These are phyloP conservation scores for Coprinopsis sp. DNA, from an alignment of 768 basidiomycete genomes.

Conservation along the genomic window DNA sequence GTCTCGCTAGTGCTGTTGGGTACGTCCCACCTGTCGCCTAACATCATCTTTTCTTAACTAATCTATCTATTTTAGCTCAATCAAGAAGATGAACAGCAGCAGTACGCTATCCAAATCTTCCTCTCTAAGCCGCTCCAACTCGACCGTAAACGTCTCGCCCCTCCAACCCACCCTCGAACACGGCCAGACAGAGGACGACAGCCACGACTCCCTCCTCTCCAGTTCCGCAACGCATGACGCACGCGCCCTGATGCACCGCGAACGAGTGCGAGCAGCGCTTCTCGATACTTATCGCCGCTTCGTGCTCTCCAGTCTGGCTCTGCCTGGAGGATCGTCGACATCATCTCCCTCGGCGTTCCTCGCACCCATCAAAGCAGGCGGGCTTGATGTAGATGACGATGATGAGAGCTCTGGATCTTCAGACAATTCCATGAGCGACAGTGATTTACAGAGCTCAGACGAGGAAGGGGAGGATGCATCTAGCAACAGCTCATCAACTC, in stretches of 20 bases:
- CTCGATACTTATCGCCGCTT: constrained; percentile 7
- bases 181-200: not conserved
- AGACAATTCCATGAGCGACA: too few relatives aligned
- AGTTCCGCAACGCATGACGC: constrained; percentile 2
- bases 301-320: constrained; percentile 1
- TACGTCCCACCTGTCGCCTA: not conserved
- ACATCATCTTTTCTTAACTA: not conserved
- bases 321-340: constrained; percentile 1
- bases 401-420: too few relatives aligned
- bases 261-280: not conserved
- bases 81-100: too few relatives aligned
- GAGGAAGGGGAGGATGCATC: not conserved
- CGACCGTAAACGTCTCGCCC: not conserved
- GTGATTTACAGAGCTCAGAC: too few relatives aligned
- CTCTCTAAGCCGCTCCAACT: too few relatives aligned
- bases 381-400: not conserved
- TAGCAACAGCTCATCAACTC: not conserved
- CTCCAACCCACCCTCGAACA: not conserved
- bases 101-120: too few relatives aligned
- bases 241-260: not conserved
- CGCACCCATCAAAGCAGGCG: not conserved
- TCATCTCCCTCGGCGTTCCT: not conserved
- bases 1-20: constrained; percentile 9
- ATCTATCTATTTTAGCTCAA: too few relatives aligned
- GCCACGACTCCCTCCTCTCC: not conserved